These are phyloP conservation scores for Ogataea pignaliae DNA, from an alignment of 805 yeast genomes.

Conservation along the genomic window DNA sequence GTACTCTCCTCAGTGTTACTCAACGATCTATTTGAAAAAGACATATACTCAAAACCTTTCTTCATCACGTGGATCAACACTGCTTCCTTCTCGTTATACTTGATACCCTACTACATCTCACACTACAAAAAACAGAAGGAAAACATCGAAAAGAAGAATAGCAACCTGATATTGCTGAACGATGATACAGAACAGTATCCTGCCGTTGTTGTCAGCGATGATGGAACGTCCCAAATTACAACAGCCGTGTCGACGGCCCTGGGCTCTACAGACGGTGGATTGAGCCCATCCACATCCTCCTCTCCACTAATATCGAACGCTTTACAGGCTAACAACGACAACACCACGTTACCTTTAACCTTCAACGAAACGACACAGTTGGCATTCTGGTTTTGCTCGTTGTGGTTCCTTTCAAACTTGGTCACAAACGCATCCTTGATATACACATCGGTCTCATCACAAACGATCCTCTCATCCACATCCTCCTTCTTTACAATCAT, in stretches of 20 bases:
- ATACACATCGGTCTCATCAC: slow-evolving; percentile 90
- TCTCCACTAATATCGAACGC: too few relatives aligned
- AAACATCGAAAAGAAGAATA: background rate
- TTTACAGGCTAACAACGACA: too few relatives aligned
- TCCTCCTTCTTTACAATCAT: slow-evolving; percentile 89
- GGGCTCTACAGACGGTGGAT: too few relatives aligned
- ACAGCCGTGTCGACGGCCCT: too few relatives aligned
- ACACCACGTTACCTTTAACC: slow-evolving; percentile 26
- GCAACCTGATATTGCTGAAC: background rate
- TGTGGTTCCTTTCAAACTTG: slow-evolving; percentile 90
- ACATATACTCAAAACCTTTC: slow-evolving; percentile 78
- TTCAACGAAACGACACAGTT: slow-evolving; percentile 64
- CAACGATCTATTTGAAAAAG: slow-evolving; percentile 67
- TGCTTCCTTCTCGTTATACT: slow-evolving; percentile 72
- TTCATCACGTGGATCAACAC: slow-evolving; percentile 91
- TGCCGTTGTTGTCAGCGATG: background rate
- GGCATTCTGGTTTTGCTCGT: slow-evolving; percentile 74
- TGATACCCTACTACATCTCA: slow-evolving; percentile 48
- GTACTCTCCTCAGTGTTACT: slow-evolving; percentile 84
- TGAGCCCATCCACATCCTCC: too few relatives aligned
- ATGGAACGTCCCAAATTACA: too few relatives aligned
- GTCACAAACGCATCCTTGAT: slow-evolving; percentile 83
- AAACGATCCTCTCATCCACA: slow-evolving; percentile 88
- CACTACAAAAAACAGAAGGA: slow-evolving; percentile 7
- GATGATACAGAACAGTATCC: background rate